Evolutionary conservation across 2,329 filamentous ascomycete genomes (phyloP), one percentile per base, ranked within the genome.

Genomic region (Mollisia scopiformis): DNA sequence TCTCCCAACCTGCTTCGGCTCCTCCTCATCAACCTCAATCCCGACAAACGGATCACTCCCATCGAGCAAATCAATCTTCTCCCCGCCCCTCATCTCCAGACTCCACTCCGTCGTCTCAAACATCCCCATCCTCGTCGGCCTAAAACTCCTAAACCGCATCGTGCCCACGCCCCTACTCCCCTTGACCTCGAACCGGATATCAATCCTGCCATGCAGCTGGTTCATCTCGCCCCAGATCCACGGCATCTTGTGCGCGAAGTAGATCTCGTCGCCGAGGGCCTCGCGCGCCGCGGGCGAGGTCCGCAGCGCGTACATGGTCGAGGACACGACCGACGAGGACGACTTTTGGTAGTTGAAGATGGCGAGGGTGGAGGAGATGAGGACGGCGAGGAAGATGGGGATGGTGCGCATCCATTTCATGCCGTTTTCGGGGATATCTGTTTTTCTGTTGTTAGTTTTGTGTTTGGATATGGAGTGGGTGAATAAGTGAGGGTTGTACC

Each of bases 311-410:
- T 98, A 99, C 28, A 99, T 85, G 4, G 93, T 95, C 58, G 90
- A 92, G 58, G 87, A 87, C n/a, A 97, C 91, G 30, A 94, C 85
- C 57, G 90, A 91, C 27, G 88, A 92, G n/a, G 91, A 92, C 59
- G 88, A 87, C 77, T 97, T 97, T 76, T 99, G 94, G 85, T 99
- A 98, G 84, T 99, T 99, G 89, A 99, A 98, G 77, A 99, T 97
- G 68, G 90, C 92, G 62, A 96, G 79, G 67, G 88, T 88, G 67
- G 88, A 89, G 58, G 83, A 81, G 52, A 85, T 84, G 69, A 97
- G 86, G 65, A 92, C 80, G 65, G 84, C 76, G 56, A 89, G 74
- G 83, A 98, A 98, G 74, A 96, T 79, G 57, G 94, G 94, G 33
- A 97, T 77, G 1, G 92, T 92, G 69, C 85, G 84, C 58, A 82